Percentiles rank a stretch among this genome's conserved stretches.
These are phyloP conservation scores for Eucalyptus sideroxylon DNA, from an alignment of 345 rosid species.

Conservation along the genomic window DNA sequence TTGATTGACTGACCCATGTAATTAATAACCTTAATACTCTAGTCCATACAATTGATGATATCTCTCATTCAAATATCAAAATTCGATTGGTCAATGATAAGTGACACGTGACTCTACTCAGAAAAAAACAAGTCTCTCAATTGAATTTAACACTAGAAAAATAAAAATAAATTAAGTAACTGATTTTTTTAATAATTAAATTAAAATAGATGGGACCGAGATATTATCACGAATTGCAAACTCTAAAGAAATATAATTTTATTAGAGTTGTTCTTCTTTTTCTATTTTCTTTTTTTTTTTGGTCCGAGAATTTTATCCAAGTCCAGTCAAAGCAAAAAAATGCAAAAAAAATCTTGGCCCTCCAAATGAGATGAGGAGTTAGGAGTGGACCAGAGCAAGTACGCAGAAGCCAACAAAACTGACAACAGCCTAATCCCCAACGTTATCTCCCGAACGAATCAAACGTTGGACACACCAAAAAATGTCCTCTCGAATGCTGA, in stretches of 20 bases:
- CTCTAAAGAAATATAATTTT: neutral
- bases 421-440: neutral
- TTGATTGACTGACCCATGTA: neutral
- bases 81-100: neutral
- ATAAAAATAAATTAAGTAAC: neutral
- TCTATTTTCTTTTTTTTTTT: neutral
- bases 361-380: neutral
- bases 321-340: neutral
- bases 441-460: neutral
- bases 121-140: neutral
- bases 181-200: neutral
- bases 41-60: neutral
- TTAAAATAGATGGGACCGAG: neutral
- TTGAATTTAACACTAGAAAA: neutral
- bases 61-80: neutral
- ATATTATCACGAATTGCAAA: neutral
- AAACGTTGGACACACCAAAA: neutral
- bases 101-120: rapidly evolving
- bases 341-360: neutral
- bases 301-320: neutral
- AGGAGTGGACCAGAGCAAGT: neutral
- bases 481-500: neutral
- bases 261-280: neutral
- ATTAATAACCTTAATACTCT: neutral
- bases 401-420: neutral